A percentile compares a stretch with the other conserved stretches of the same genome.
These are phyloP conservation scores for Suhomyces tanzawaensis DNA, from an alignment of 805 yeast genomes.

Conservation along the genomic window DNA sequence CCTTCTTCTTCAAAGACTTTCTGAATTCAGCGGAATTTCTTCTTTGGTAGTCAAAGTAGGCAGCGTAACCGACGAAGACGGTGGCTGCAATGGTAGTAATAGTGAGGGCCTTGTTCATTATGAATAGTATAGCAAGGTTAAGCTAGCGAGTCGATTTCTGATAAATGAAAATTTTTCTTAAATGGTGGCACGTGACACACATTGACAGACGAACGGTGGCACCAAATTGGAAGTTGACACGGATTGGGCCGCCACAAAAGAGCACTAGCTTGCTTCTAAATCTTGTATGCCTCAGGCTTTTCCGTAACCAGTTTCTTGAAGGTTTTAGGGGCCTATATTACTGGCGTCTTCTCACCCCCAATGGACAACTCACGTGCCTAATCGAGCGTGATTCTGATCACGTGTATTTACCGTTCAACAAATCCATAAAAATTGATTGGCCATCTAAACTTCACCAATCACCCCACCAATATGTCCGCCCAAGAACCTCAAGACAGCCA, in stretches of 20 bases:
- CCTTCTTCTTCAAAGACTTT: slow-evolving; percentile 62
- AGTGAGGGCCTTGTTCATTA: slow-evolving; percentile 30
- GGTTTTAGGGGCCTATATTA: too few species aligned
- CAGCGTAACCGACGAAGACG: slow-evolving; percentile 68
- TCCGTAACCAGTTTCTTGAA: too few species aligned
- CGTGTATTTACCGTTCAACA: too few species aligned
- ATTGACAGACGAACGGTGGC: too few species aligned
- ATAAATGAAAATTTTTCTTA: slow-evolving; percentile 6
- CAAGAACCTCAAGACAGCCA: slow-evolving; percentile 2
- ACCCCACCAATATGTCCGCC: slow-evolving; percentile 9
- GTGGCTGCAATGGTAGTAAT: slow-evolving; percentile 48
- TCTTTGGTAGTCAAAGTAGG: slow-evolving; percentile 90
- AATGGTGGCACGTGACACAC: neutral
- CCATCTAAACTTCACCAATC: neutral
- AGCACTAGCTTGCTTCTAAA: too few species aligned
- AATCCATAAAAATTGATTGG: slow-evolving; percentile 1
- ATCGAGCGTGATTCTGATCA: too few species aligned
- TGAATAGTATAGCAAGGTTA: slow-evolving; percentile 3
- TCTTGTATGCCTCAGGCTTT: too few species aligned
- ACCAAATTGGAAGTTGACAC: too few species aligned
- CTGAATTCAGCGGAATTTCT: slow-evolving; percentile 83
- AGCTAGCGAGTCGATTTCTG: neutral
- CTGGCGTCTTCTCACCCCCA: too few species aligned
- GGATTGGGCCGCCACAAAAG: too few species aligned
- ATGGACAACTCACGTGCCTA: too few species aligned